Evolutionary conservation across 257 asterid species (phyloP), one percentile per base, ranked within the genome.

Genomic region (Apocynum venetum): DNA sequence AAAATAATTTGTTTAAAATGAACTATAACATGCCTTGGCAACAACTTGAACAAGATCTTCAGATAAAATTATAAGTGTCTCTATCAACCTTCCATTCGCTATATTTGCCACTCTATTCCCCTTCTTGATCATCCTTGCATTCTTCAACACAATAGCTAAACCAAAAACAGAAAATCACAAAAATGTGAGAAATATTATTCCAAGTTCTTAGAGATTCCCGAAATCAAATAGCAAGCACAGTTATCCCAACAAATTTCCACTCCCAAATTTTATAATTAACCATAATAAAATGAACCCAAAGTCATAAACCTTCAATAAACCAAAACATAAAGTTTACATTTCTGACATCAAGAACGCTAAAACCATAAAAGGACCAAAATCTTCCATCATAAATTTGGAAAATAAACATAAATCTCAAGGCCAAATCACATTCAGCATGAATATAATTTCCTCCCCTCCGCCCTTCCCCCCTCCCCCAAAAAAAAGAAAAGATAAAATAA

Each of bases 11-110:
- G 31, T 15, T 7, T 9, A 74, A 63, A 65, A 69, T 15, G 11
- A 53, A 46, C 2, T 65, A 64, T 46, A 51, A 79, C 89, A 66
- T 84, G 85, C 98, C 98, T 89, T 91, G 64, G 91, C 97, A 79
- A 94, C 95, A 81, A 94, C 89, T 89, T 94, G 97, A 69, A 90
- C 97, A 78, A 94, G 90, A 85, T 92, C 90, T 75, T 92, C 92
- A 0, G 92, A 85, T 64, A 77, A 83, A 79, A 94, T 80, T 75
- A 94, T 48, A 56, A 94, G 96, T 38, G 98, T 94, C 82, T 94
- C 97, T 66, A 92, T 83, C 79, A 89, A 61, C 78, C 78, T 82
- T 78, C 86, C 97, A 78, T 49, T 80, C 51, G 83, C 85, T 76
- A 94, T 84, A 89, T 92, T 92, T 14, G 87, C 73, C 15, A 77